These are phyloP conservation scores for Gliomastix tumulicola DNA, from an alignment of 2,329 filamentous ascomycete species.

Conservation along the genomic window DNA sequence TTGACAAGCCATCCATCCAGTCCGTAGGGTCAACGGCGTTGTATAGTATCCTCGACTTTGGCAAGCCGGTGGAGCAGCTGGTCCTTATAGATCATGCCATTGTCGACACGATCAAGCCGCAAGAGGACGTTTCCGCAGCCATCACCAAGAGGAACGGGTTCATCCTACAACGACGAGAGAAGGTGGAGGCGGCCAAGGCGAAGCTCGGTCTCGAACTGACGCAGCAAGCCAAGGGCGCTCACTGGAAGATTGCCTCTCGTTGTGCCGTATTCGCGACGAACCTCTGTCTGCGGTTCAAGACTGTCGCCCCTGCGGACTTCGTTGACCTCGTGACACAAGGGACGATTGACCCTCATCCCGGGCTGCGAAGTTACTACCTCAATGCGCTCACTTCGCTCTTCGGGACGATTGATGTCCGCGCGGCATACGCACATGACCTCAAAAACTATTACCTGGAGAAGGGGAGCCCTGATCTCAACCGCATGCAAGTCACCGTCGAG, in stretches of 20 bases:
- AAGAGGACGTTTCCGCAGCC: constrained; percentile 51
- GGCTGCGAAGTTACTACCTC: constrained; percentile 72
- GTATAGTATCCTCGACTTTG: constrained; percentile 86
- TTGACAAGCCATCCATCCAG: constrained; percentile 93
- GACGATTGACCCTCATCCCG: constrained; percentile 84
- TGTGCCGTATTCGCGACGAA: constrained; percentile 89
- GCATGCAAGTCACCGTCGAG: constrained; percentile 65
- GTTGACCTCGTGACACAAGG: constrained; percentile 77
- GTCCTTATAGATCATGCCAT: constrained; percentile 69
- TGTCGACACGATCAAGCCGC: constrained; percentile 65
- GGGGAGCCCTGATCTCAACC: constrained; percentile 65
- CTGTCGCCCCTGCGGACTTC: constrained; percentile 72
- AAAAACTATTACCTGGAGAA: constrained; percentile 78
- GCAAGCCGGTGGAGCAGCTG: constrained; percentile 79
- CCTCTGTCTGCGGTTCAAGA: constrained; percentile 85
- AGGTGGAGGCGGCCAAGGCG: constrained; percentile 79
- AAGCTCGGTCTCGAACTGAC: constrained; percentile 76
- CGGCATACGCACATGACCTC: constrained; percentile 80
- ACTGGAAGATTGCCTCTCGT: constrained; percentile 93
- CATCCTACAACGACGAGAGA: constrained; percentile 66
- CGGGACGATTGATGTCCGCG: constrained; percentile 79
- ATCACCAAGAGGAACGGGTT: constrained; percentile 59
- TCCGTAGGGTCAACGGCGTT: constrained; percentile 75
- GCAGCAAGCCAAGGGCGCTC: constrained; percentile 67
- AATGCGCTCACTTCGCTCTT: constrained; percentile 72